These are phyloP conservation scores for Xylariaceae sp. DNA, from an alignment of 2,329 filamentous ascomycete species.

Conservation along the genomic window DNA sequence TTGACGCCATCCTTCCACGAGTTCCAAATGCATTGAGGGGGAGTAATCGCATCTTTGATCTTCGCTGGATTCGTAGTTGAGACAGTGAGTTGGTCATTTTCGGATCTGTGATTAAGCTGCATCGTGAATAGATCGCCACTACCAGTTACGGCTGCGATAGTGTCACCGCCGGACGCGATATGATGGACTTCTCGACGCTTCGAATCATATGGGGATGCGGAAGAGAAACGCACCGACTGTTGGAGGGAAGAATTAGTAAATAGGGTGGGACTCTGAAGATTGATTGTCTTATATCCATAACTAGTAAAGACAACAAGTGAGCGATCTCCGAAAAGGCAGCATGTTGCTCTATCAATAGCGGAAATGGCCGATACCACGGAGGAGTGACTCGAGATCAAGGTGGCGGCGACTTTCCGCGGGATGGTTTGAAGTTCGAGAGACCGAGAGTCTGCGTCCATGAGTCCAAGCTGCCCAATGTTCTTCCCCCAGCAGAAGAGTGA, in stretches of 20 bases:
- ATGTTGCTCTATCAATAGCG: constrained; percentile 89
- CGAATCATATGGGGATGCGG: constrained; percentile 69
- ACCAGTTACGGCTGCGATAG: constrained; percentile 84
- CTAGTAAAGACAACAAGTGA: constrained; percentile 95
- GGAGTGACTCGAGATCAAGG: constrained; percentile 70
- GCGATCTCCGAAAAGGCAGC: constrained; percentile 81
- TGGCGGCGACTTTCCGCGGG: constrained; percentile 87
- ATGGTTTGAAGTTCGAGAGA: constrained; percentile 83
- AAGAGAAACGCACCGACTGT: constrained; percentile 60
- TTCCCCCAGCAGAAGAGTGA: constrained; percentile 94
- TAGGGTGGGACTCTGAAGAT: constrained; percentile 75
- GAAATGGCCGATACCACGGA: constrained; percentile 75
- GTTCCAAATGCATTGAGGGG: constrained; percentile 85
- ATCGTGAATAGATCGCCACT: constrained; percentile 90
- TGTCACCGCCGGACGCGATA: constrained; percentile 85
- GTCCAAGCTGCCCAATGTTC: constrained; percentile 89
- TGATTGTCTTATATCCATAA: constrained; percentile 91
- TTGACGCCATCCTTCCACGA: constrained; percentile 84
- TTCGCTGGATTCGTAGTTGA: constrained; percentile 94
- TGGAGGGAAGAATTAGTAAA: constrained; percentile 72
- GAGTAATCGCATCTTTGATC: constrained; percentile 80
- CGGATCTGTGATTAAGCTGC: constrained; percentile 71
- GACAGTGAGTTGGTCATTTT: constrained; percentile 62
- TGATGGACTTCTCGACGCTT: constrained; percentile 72
- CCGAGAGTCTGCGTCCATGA: constrained; percentile 93